phyloP scores from a whole-genome alignment of 257 asterid species.

The Petrea volubilis region DNA sequence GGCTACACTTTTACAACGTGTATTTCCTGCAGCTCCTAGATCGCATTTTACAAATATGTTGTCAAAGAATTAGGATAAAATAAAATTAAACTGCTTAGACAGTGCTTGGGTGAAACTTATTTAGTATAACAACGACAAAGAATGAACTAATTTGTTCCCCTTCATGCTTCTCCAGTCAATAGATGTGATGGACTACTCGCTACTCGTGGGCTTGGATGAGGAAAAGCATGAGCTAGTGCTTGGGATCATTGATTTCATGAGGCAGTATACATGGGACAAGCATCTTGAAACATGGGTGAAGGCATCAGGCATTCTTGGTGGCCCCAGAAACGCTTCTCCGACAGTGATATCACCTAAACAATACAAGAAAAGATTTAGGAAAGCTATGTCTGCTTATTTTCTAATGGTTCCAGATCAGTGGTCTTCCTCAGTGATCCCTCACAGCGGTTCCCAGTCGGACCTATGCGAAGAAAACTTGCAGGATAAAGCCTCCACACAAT shows the following conservation, averaged over 20 bases:
- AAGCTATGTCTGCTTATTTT: conserved; percentile 85
- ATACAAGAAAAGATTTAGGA: conserved; percentile 76
- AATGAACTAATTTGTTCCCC: conserved; percentile 12
- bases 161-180: conserved; percentile 47
- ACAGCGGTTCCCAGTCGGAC: conserved; percentile 34
- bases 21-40: too few relatives aligned
- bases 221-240: conserved; percentile 71
- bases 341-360: conserved; percentile 75
- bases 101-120: too few relatives aligned
- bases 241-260: conserved; percentile 83
- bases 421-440: conserved; percentile 43
- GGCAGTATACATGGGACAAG: conserved; percentile 92
- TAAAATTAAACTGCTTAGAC: too few relatives aligned
- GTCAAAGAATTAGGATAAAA: too few relatives aligned
- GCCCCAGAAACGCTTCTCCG: conserved; percentile 67
- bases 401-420: conserved; percentile 82
- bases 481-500: conserved; percentile 19
- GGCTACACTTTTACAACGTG: too few relatives aligned
- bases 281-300: conserved; percentile 92
- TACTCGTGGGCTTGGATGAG: conserved; percentile 77
- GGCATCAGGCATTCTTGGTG: conserved; percentile 78
- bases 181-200: conserved; percentile 86
- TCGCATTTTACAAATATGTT: too few relatives aligned
- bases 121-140: too few relatives aligned
- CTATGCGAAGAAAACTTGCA: conserved; percentile 33